Percentiles rank a stretch among this genome's conserved stretches.
These are phyloP conservation scores for Orbilia ellipsospora DNA, from an alignment of 2,329 filamentous ascomycete species.

Conservation along the genomic window DNA sequence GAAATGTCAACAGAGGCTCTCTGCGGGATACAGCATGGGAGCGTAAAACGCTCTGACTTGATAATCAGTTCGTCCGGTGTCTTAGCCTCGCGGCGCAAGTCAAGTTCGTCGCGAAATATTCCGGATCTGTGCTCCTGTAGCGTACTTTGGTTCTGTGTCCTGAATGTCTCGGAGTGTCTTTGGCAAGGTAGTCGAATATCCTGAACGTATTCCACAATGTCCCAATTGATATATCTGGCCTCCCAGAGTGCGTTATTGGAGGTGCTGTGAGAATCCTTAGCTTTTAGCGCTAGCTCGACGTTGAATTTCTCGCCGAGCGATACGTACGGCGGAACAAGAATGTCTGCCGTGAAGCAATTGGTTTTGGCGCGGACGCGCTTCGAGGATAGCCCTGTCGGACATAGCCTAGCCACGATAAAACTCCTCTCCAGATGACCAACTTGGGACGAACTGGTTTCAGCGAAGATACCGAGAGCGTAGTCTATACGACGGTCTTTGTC, in stretches of 20 bases:
- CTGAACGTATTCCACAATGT: constrained; percentile 12
- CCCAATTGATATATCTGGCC: constrained; percentile 3
- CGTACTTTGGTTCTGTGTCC: not conserved
- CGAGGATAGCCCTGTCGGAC: not conserved
- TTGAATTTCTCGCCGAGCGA: constrained; percentile 4
- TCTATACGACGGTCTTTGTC: constrained; percentile 10
- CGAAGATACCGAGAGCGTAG: not conserved
- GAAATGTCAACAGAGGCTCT: not conserved
- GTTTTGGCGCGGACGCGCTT: not conserved
- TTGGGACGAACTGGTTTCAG: not conserved
- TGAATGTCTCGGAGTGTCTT: constrained; percentile 8
- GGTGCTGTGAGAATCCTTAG: not conserved
- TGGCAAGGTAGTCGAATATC: constrained; percentile 12
- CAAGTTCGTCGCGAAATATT: constrained; percentile 11
- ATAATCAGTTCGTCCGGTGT: not conserved
- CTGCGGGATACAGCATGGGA: not conserved
- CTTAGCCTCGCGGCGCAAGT: not conserved
- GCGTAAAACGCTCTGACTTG: not conserved
- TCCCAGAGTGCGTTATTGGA: not conserved
- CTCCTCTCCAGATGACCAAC: not conserved
- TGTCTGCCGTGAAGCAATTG: constrained; percentile 5
- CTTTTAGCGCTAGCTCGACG: constrained; percentile 6
- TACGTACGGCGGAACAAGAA: constrained; percentile 2
- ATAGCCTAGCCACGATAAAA: constrained; percentile 11
- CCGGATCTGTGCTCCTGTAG: not conserved